Conservation (phyloP, 495 filamentous ascomycete species). For the Hypoxylon lienhwacheense region DNA sequence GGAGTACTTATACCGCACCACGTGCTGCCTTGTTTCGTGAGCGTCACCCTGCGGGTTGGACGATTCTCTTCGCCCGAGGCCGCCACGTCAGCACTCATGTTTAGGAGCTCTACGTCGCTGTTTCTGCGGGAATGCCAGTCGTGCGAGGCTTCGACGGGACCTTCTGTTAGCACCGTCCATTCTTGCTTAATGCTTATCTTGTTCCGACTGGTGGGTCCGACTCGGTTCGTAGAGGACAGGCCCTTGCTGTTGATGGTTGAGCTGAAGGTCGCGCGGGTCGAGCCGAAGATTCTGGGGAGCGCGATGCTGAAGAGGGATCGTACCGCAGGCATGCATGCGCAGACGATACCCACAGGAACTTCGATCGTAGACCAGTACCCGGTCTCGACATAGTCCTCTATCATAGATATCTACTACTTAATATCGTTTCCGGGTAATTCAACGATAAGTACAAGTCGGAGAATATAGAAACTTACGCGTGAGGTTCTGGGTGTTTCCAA, state of each 20-base stretch:
- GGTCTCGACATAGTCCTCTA: slow-evolving; percentile 44
- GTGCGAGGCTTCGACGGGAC: neutral
- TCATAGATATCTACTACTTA: neutral
- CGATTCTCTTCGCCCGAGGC: neutral
- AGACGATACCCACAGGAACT: slow-evolving; percentile 46
- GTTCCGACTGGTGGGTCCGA: slow-evolving; percentile 10
- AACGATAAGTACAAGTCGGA: neutral
- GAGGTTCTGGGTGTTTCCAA: slow-evolving; percentile 42
- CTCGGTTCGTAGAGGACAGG: slow-evolving; percentile 6
- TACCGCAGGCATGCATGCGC: slow-evolving; percentile 45
- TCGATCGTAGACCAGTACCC: slow-evolving; percentile 50
- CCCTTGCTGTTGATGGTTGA: slow-evolving; percentile 24
- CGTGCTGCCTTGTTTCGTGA: slow-evolving; percentile 22
- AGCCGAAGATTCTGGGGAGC: slow-evolving; percentile 34
- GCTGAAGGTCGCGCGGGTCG: slow-evolving; percentile 9
- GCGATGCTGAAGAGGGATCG: slow-evolving; percentile 39
- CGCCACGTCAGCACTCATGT: slow-evolving; percentile 1
- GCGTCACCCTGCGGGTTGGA: slow-evolving; percentile 25
- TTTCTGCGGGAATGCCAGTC: slow-evolving; percentile 1
- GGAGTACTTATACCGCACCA: slow-evolving; percentile 22
- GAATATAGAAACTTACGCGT: slow-evolving; percentile 36
- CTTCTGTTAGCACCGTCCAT: slow-evolving; percentile 28
- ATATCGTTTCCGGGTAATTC: neutral
- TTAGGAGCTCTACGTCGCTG: slow-evolving; percentile 24
- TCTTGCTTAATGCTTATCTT: slow-evolving; percentile 31